Evolutionary conservation across 2,329 filamentous ascomycete species (phyloP).

Genomic region (Talaromyces amestolkiae): DNA sequence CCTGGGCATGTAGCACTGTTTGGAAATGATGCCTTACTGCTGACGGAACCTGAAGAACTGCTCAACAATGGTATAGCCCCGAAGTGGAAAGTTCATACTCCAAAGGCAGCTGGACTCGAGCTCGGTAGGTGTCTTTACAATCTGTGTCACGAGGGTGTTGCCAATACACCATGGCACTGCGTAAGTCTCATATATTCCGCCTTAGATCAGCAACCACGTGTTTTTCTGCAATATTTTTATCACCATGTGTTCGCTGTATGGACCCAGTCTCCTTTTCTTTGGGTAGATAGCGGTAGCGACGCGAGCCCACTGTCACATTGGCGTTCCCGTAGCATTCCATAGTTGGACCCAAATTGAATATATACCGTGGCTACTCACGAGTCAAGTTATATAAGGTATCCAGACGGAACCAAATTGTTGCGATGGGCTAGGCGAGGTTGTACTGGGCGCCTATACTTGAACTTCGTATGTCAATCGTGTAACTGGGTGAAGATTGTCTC

Average conservation of each 20-base stretch:
- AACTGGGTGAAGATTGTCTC: not conserved
- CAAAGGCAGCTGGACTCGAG: not conserved
- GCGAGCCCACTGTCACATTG: not conserved
- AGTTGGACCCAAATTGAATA: not conserved
- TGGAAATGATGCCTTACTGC: not conserved
- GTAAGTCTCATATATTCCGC: not conserved
- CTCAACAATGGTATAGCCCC: not conserved
- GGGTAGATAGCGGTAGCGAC: not conserved
- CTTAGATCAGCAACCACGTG: constrained; percentile 9
- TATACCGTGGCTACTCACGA: not conserved
- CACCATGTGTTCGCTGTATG: not conserved
- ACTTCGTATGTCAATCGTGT: constrained; percentile 1
- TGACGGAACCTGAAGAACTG: not conserved
- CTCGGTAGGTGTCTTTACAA: not conserved
- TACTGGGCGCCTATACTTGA: constrained; percentile 13
- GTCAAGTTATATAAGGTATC: not conserved
- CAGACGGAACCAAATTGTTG: not conserved
- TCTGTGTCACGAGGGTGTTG: not conserved
- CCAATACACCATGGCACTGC: not conserved
- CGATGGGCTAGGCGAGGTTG: not conserved
- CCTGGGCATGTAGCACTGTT: not conserved
- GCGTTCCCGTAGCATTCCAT: not conserved
- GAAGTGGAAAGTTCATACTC: not conserved
- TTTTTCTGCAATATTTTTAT: not conserved
- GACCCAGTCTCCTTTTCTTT: not conserved